A percentile compares a stretch with the other conserved stretches of the same genome.
Conservation (phyloP, 495 filamentous ascomycete species). For the Pyrenopolyporus hunteri region DNA sequence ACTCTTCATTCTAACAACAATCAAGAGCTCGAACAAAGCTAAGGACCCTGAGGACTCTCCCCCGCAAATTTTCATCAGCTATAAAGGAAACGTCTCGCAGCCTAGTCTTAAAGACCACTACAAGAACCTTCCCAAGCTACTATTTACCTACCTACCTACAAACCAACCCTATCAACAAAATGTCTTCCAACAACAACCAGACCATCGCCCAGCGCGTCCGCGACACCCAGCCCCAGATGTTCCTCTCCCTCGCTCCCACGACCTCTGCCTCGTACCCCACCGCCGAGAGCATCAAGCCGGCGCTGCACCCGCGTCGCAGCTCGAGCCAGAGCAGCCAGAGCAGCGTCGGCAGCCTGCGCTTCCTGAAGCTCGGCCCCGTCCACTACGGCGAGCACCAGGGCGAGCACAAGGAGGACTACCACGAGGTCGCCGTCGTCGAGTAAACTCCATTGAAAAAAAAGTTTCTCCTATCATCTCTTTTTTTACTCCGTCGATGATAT, state of each 20-base stretch:
- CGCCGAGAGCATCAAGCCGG: slow-evolving; percentile 41
- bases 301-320: slow-evolving; percentile 32
- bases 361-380: slow-evolving; percentile 58
- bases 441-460: slow-evolving; percentile 15
- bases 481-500: neutral
- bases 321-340: slow-evolving; percentile 40
- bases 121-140: slow-evolving; percentile 4
- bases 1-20: slow-evolving; percentile 25
- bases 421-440: slow-evolving; percentile 52
- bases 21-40: slow-evolving; percentile 23
- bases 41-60: slow-evolving; percentile 5
- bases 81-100: no score
- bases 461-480: neutral
- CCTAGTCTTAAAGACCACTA: neutral
- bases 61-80: neutral
- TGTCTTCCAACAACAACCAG: slow-evolving; percentile 32
- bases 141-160: neutral
- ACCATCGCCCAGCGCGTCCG: slow-evolving; percentile 26
- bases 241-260: slow-evolving; percentile 53
- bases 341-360: slow-evolving; percentile 45
- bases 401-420: slow-evolving; percentile 52
- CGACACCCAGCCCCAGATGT: slow-evolving; percentile 44
- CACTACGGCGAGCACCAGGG: slow-evolving; percentile 56
- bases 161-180: slow-evolving; percentile 17
- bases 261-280: slow-evolving; percentile 53